Base-by-base conservation (phyloP, 257 asterid genomes). In the Solanum ahanhuiri region DNA sequence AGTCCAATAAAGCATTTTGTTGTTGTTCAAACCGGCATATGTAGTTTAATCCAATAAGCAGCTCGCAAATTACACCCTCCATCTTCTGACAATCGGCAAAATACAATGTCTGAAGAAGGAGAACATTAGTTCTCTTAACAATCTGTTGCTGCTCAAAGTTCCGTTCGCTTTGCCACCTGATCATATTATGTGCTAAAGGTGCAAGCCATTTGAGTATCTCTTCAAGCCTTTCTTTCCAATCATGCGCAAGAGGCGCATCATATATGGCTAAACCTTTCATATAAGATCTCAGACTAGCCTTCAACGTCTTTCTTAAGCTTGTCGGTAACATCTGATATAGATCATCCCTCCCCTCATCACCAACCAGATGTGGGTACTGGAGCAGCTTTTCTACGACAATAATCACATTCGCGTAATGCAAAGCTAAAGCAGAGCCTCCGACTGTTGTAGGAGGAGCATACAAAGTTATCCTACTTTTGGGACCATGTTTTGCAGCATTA, bases 1-100 rank as follows among this genome's bases (percentile, higher is more conserved):
- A 97, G 83, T 97, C 99, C 91, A 95, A 67, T 48, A 97, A 88
- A 30, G 99, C 98, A 85, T 93, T 95, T 87, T 93, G 97, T 81
- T 97, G 99, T 37, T 94, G 97, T 89, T 97, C 99, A 11, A 95
- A 95, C 64, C 99, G 91, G 75, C 99, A 97, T 70, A 97, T 93
- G 82, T 95, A 97, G 85, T 92, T 97, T 84, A 97, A 86, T 22
- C 99, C 99, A 2, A 95, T 94, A 20, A 97, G 96, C 12, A 97
- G 86, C 91, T 93, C 94, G 66, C 98, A 93, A 5, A 97, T 91
- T 64, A 93, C 94, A 18, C 89, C 94, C 92, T 97, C 99, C 0
- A 94, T 93, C 93, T 92, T 95, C 2, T 57, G 93, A 66, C 94
- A 88, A 81, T 97, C 98, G 5, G 98, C 98, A 87, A 95, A 95